Base-by-base conservation (phyloP, 1,139 yeast genomes). In the Yamadazyma buinensis region DNA sequence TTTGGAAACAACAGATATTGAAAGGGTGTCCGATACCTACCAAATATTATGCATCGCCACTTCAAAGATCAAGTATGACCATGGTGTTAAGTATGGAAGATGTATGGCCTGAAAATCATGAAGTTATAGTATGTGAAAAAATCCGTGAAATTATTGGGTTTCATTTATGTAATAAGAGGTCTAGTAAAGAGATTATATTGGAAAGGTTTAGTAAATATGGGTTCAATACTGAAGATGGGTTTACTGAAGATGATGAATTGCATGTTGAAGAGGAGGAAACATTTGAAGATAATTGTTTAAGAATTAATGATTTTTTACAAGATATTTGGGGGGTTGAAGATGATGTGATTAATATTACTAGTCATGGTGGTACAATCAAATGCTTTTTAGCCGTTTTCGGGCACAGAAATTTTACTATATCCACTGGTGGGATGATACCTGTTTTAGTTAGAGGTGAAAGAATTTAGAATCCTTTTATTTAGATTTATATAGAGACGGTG, bases 381-480 rank as follows among this genome's bases (percentile, higher is more conserved):
- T 67, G 80, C 20, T 62, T 80, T 29, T 57, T 80, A 22, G 65
- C 77, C 12, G 84, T 75, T 1, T 47, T 71, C 17, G 72, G 72
- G 1, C 86, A 80, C 49, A 55, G 83, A 33, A 62, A 61, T 34
- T 80, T 77, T 47, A 65, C 77, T 18, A 66, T 80, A 23, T 69
- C 76, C 13, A 77, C 86, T 0, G 86, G 86, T 1, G 85, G 84
- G 4, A 76, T 80, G 77, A 70, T 80, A 23, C 85, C 86, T 1
- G 67, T 79, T 13, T 70, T 80, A 12, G 70, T 80, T 7, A 69
- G 65, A 45, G 76, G 56, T 6, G 55, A 26, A 15, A 26, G 12
- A n/a, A n/a, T 23, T 23, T 22, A 15, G 21, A 10, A 13, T 23
- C 27, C 9, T 20, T 7, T 7, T 20, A 7, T 20, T 7, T 20